phyloP scores from a whole-genome alignment of 495 filamentous ascomycete genomes.

The Apiosordaria backusii region DNA sequence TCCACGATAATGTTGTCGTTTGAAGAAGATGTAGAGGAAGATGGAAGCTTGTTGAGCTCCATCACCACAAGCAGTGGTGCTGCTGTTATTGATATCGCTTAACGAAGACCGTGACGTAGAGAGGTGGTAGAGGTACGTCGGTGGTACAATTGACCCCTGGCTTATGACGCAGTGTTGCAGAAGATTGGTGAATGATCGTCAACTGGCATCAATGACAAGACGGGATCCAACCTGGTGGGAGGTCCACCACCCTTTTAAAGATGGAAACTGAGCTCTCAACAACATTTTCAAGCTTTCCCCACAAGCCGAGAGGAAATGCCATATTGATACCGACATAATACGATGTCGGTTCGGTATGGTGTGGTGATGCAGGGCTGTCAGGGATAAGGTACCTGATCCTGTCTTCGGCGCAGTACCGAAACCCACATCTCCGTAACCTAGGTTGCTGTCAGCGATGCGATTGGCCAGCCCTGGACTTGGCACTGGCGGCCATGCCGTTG shows the following conservation, averaged over 20 bases:
- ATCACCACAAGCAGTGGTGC: not conserved
- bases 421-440: conserved; percentile 1
- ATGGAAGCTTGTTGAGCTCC: not conserved
- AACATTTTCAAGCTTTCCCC: not conserved
- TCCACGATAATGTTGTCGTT: not conserved
- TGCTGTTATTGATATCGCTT: not conserved
- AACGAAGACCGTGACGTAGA: not conserved
- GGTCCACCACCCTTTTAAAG: not conserved
- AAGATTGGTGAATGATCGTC: not conserved
- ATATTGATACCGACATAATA: no score
- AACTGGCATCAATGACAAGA: not conserved
- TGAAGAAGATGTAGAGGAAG: not conserved
- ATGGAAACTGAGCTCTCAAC: not conserved
- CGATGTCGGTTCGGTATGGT: not conserved
- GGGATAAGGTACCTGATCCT: not conserved
- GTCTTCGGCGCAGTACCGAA: not conserved
- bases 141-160: not conserved
- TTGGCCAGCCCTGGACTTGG: not conserved
- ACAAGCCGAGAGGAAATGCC: no score
- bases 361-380: not conserved
- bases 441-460: not conserved
- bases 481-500: conserved; percentile 6
- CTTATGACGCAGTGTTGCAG: conserved; percentile 7
- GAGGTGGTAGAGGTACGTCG: not conserved
- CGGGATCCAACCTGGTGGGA: not conserved